Conservation (phyloP, 306 rosid genomes). For the Lotus japonicus region DNA sequence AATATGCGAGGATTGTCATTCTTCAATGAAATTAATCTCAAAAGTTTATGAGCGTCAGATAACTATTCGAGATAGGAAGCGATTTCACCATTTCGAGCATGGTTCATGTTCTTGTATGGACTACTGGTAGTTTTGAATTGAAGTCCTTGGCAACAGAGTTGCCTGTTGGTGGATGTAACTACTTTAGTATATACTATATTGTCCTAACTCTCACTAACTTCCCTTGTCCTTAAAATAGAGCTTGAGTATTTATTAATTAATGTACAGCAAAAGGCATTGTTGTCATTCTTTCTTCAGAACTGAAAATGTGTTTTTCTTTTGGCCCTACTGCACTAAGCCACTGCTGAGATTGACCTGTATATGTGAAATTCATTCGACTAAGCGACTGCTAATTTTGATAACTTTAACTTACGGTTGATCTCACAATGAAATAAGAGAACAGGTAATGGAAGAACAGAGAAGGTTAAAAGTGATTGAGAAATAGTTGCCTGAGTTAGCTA, state of each 20-base stretch:
- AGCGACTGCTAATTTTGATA: too few species aligned
- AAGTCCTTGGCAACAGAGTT: background rate
- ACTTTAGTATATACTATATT: background rate
- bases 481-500: too few species aligned
- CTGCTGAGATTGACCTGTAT: background rate
- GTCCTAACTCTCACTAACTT: background rate
- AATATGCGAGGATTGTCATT: slow-evolving; percentile 74
- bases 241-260: background rate
- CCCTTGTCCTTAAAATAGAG: background rate
- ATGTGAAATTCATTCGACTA: too few species aligned
- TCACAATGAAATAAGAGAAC: too few species aligned
- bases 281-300: background rate
- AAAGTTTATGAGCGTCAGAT: slow-evolving; percentile 53
- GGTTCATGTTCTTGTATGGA: slow-evolving; percentile 82
- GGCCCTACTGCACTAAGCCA: background rate
- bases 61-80: slow-evolving; percentile 56
- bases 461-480: too few species aligned
- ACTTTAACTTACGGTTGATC: too few species aligned
- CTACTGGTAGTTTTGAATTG: slow-evolving; percentile 50
- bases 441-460: too few species aligned
- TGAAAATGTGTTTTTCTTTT: background rate
- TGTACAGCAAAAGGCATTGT: background rate
- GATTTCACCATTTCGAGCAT: slow-evolving; percentile 74
- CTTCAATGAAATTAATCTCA: slow-evolving; percentile 59
- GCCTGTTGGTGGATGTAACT: background rate